Base-by-base conservation (phyloP, 306 rosid species). In the Casuarina equisetifolia region DNA sequence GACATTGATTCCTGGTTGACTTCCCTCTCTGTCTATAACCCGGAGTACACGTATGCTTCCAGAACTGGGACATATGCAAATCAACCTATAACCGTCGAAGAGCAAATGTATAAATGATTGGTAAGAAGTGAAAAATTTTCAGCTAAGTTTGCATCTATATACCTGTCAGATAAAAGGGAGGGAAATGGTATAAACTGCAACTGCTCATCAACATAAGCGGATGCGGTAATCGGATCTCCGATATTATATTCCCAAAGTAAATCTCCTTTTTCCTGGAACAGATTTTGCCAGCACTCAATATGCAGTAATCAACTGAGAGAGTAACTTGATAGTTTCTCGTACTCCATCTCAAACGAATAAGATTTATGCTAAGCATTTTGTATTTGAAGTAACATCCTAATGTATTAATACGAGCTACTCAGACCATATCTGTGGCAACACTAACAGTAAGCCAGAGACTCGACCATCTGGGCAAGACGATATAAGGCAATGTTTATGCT, bases 131-230 rank as follows among this genome's bases (percentile, higher is more conserved):
- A 20, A 7, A 25, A 36, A 19, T 19, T 5, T 78, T 38, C 40
- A 61, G 62, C n/a, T 69, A 78, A 40, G 45, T 62, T 62, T 73
- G 38, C 44, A 4, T 15, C 72, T 55, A 38, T 62, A 64, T 80
- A 94, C 98, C 98, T 90, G 83, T 89, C 93, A 2, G 88, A 84
- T 61, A 70, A 75, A 63, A 11, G 70, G 46, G 91, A 84, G 20
- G 77, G 45, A 75, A 77, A 90, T 8, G 86, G 72, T 17, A 78
- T 64, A 53, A 89, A 78, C 80, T 72, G 79, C 74, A 89, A 74
- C 79, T 89, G 93, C 76, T 94, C 97, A 17, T 94, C 96, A 19
- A 90, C 92, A 70, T 80, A 94, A 17, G 95, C 93, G 52, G 97
- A 94, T 69, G 98, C 84, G 49, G 95, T 89, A 50, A 94, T 92